phyloP scores from a whole-genome alignment of 1,284 basidiomycete genomes.

The Athelia psychrophila region DNA sequence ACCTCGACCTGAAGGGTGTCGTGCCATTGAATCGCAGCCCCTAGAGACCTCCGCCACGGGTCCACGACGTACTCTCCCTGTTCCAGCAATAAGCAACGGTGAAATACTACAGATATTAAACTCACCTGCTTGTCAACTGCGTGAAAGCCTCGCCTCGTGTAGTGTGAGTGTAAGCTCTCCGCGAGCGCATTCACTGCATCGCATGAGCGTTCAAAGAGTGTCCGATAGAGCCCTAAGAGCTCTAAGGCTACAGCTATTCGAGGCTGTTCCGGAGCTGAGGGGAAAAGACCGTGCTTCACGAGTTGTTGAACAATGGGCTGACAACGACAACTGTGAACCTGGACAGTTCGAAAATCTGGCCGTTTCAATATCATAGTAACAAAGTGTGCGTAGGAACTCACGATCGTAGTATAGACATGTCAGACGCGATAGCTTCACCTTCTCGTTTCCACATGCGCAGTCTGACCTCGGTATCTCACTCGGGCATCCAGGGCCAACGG shows the following conservation, averaged over 20 bases:
- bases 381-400: not conserved
- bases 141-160: constrained; percentile 14
- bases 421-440: not conserved
- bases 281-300: constrained; percentile 16
- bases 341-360: too few relatives aligned
- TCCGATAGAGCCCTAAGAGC: constrained; percentile 15
- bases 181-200: constrained; percentile 19
- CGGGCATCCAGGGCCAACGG: too few relatives aligned
- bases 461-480: too few relatives aligned
- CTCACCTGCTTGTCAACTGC: constrained; percentile 6
- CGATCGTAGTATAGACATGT: not conserved
- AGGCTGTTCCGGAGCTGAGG: constrained; percentile 15
- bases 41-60: not conserved
- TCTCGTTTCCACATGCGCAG: too few relatives aligned
- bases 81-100: not conserved
- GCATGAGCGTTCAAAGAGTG: constrained; percentile 17
- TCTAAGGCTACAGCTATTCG: constrained; percentile 15
- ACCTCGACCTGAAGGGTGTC: not conserved
- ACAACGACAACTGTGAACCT: constrained; percentile 4
- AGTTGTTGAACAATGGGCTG: constrained; percentile 4
- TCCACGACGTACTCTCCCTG: not conserved
- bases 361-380: not conserved
- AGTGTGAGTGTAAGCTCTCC: constrained; percentile 13
- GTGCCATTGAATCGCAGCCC: not conserved
- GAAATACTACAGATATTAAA: not conserved